Base-by-base conservation (phyloP, 495 filamentous ascomycete genomes). In the Neurospora sublineolata region DNA sequence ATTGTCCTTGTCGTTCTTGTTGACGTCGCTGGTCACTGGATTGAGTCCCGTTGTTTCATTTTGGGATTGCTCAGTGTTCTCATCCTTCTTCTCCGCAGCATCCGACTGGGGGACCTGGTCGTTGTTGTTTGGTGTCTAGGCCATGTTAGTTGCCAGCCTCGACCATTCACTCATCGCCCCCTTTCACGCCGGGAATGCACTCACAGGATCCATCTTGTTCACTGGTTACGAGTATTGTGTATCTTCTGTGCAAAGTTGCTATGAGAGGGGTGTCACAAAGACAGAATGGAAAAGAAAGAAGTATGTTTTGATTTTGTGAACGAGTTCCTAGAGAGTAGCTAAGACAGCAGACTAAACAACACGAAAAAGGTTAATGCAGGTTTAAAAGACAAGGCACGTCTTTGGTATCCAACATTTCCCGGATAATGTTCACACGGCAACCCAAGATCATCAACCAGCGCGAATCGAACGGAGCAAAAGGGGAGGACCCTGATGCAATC, bases 121-220 rank as follows among this genome's bases (percentile, higher is more conserved):
- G 70, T 73, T 68, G 58, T 44, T 20, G 52, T 75, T 72, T 46
- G 70, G 68, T 69, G 40, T 67, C n/a, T 75, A 33, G 52, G 52
- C 1, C 2, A 27, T 33, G 52, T 64, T 64, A 64, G 52, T 64
- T 58, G 27, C 23, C 6, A 14, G 27, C 14, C 33, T 36, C 33
- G 33, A 36, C 33, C 33, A 36, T 36, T 36, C 33, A 36, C 33
- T 6, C 33, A 36, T 36, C 33, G 4, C 33, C 33, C 33, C 33
- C 33, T 36, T 36, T 36, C 33, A 36, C 33, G 0, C 33, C 52
- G 14, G 1, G 27, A 12, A 18, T 60, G 10, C 52, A 64, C 75
- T 75, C 75, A 78, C 79, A 16, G 79, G 76, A 72, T 71, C 70
- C 78, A 80, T 79, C 67, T 58, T 71, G 14, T 36, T 33, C 1